Evolutionary conservation across 2,329 filamentous ascomycete genomes (phyloP).

Genomic region (Karstenula rhodostoma): DNA sequence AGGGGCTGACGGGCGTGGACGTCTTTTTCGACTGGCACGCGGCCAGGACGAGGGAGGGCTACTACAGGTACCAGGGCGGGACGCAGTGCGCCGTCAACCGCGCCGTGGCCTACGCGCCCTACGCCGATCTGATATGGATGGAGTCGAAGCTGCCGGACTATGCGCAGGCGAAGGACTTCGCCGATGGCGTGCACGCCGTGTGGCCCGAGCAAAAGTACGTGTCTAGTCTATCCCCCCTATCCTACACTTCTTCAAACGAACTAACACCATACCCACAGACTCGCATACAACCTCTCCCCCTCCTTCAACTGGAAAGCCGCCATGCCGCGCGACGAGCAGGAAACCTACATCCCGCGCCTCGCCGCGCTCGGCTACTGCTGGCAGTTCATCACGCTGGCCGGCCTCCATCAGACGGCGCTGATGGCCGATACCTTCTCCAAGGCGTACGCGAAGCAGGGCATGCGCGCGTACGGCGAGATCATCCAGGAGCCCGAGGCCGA

Average conservation of each 20-base stretch:
- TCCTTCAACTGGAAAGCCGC: slow-evolving; percentile 99
- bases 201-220: slow-evolving; percentile 96
- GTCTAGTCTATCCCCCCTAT: slow-evolving; percentile 13
- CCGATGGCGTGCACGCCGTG: slow-evolving; percentile 88
- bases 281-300: slow-evolving; percentile 97
- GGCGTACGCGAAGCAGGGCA: slow-evolving; percentile 81
- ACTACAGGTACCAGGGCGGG: slow-evolving; percentile 90
- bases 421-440: slow-evolving; percentile 89
- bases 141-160: slow-evolving; percentile 96
- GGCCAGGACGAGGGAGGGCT: slow-evolving; percentile 92
- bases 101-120: slow-evolving; percentile 89
- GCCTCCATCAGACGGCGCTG: slow-evolving; percentile 92
- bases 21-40: slow-evolving; percentile 95
- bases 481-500: slow-evolving; percentile 99
- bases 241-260: no score
- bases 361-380: slow-evolving; percentile 93
- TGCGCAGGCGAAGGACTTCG: slow-evolving; percentile 90
- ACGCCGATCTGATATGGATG: slow-evolving; percentile 99
- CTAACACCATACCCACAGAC: slow-evolving; percentile 57
- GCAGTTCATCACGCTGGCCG: slow-evolving; percentile 99
- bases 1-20: slow-evolving; percentile 77
- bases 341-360: slow-evolving; percentile 95
- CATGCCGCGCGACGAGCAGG: slow-evolving; percentile 89
- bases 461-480: slow-evolving; percentile 96
- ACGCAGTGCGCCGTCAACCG: slow-evolving; percentile 91